Conservation (phyloP, 192 early-diverging fungal species). For the Podila verticillata region DNA sequence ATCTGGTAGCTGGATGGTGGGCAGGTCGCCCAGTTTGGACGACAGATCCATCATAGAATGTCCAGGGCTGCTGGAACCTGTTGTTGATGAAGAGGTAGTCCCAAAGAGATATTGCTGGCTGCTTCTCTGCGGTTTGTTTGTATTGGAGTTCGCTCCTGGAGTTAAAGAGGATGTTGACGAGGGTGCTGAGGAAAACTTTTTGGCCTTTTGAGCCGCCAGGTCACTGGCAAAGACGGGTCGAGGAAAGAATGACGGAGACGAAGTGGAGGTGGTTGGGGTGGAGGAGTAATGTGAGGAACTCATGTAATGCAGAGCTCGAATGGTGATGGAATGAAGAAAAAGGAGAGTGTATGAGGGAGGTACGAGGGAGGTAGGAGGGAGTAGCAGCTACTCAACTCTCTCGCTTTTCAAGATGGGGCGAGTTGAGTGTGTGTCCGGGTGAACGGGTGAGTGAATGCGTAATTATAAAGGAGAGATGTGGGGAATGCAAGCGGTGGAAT, state of each 20-base stretch:
- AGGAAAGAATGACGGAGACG: constrained; percentile 1
- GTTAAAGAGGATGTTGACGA: not conserved
- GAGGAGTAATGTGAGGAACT: not conserved
- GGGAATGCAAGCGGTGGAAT: no score
- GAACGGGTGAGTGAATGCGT: not conserved
- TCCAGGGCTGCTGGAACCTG: not conserved
- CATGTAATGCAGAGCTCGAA: not conserved
- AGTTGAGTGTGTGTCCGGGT: not conserved
- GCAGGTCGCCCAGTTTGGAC: constrained; percentile 14
- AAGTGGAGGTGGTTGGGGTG: not conserved
- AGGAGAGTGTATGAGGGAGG: not conserved
- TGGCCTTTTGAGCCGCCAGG: not conserved
- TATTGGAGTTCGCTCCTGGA: not conserved
- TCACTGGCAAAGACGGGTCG: constrained; percentile 7
- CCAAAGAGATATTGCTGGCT: no score
- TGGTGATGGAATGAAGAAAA: not conserved
- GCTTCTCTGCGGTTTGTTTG: no score
- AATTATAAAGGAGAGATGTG: not conserved
- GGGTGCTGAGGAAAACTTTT: not conserved
- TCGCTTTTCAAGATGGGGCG: no score
- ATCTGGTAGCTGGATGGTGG: constrained; percentile 36
- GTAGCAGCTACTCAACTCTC: no score
- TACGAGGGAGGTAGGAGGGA: no score
- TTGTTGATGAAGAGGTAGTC: not conserved
- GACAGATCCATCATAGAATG: constrained; percentile 15